Evolutionary conservation across 2,329 filamentous ascomycete species (phyloP), one percentile per base, ranked within the genome.

Genomic region (Thielaviopsis populi): DNA sequence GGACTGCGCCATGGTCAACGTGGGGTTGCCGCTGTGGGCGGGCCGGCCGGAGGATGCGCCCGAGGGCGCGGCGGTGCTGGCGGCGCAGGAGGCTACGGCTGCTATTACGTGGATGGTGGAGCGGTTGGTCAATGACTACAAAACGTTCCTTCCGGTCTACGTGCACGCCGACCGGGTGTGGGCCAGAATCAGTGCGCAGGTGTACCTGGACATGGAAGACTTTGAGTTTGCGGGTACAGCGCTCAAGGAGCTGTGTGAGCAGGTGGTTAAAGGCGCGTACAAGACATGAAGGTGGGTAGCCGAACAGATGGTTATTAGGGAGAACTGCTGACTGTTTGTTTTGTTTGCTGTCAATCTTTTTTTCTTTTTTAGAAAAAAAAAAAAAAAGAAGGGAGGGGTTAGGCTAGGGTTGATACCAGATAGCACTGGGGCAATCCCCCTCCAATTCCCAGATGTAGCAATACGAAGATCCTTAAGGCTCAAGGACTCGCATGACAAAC

Each of bases 121-220:
- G 54, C 76, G 70, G 2, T 70, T 89, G 66, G 73, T 83, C 15
- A 69, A 75, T 0, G 80, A 86, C n/a, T 82, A 84, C 72, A 79
- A 85, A 63, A 94, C 90, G 0, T 92, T 89, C 69, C 74, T 94
- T 61, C 78, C 85, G 0, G 70, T 88, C 2, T 83, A 83, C 65
- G 73, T 79, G 8, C 83, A 91, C 68, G 78, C 74, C 0, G 80
- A 79, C 0, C 78, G 78, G 62, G 81, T 85, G 71, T 96, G 87
- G 87, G 77, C 80, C 0, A 77, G 92, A 59, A 70, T 95, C 59
- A 91, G 87, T 71, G 89, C 83, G 15, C 91, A 96, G 77, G 80
- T 94, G 0, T 97, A 94, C 71, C 74, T 96, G n/a, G 89, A 89
- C 30, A 72, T 86, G 68, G 78, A 78, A 13, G 91, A 96, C 73